phyloP scores from a whole-genome alignment of 225 moss, liverwort and hornwort genomes.

The Climacium dendroides region DNA sequence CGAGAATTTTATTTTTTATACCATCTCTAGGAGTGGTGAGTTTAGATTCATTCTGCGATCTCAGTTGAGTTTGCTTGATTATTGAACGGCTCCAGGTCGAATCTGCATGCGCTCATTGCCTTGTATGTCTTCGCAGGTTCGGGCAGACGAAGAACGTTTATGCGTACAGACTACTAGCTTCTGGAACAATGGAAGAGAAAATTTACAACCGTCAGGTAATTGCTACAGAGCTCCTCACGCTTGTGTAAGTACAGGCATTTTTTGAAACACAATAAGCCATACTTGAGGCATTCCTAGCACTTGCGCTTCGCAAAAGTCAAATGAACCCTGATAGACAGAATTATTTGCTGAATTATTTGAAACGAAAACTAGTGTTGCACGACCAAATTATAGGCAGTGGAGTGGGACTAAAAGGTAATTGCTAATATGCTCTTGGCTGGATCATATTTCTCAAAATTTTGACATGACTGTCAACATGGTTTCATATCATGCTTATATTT shows the following conservation, averaged over 20 bases:
- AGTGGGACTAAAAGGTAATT: neutral
- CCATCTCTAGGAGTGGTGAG: neutral
- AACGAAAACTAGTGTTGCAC: neutral
- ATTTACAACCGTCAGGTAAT: slow-evolving; percentile 94
- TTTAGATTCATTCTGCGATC: neutral
- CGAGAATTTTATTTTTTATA: neutral
- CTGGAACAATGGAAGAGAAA: slow-evolving; percentile 99
- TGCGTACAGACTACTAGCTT: slow-evolving; percentile 86
- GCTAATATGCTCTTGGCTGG: neutral
- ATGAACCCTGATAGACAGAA: neutral
- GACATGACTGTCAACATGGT: neutral
- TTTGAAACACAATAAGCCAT: neutral
- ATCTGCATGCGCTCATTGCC: neutral
- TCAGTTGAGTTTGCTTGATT: neutral
- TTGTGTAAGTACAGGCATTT: neutral
- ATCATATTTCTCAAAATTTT: neutral
- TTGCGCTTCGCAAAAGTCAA: neutral
- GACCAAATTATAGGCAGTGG: neutral
- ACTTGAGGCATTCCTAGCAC: neutral
- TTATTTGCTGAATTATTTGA: neutral
- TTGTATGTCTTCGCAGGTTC: slow-evolving; percentile 40
- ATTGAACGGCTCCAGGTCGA: neutral
- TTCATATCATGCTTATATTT: neutral
- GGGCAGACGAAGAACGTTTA: slow-evolving; percentile 88
- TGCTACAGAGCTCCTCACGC: neutral